phyloP scores from a whole-genome alignment of 176 grass and related monocot genomes.

The Miscanthus lutarioriparius region DNA sequence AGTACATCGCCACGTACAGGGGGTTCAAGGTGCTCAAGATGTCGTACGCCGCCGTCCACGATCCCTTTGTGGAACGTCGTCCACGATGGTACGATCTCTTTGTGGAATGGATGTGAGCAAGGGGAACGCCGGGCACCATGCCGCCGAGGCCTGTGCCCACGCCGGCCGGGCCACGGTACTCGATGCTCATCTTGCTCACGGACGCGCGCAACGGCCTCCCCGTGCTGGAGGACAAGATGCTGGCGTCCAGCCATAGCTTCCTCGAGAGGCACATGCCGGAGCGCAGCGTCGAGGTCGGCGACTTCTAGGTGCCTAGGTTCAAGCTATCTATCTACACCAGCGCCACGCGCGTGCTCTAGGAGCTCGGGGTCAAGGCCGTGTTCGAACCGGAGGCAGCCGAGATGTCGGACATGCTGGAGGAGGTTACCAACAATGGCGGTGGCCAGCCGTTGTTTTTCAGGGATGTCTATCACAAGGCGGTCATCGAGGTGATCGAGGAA shows the following conservation, averaged over 20 bases:
- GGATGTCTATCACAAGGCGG: too few relatives aligned
- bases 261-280: too few relatives aligned
- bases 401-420: background rate
- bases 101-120: background rate
- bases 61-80: background rate
- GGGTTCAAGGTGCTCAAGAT: background rate
- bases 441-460: too few relatives aligned
- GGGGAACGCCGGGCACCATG: background rate
- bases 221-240: background rate
- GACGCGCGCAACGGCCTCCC: background rate
- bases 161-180: background rate
- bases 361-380: background rate
- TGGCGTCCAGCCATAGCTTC: background rate
- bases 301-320: background rate
- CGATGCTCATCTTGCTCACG: background rate
- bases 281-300: background rate
- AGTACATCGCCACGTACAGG: background rate
- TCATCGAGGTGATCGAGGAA: background rate
- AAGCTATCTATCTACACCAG: background rate
- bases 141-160: too few relatives aligned
- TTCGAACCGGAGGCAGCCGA: background rate
- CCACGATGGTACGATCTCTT: background rate
- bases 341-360: background rate
- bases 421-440: too few relatives aligned
- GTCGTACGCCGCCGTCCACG: background rate